Evolutionary conservation across 352 stramenopile species (phyloP).

Genomic region (Aphanomyces invadans): DNA sequence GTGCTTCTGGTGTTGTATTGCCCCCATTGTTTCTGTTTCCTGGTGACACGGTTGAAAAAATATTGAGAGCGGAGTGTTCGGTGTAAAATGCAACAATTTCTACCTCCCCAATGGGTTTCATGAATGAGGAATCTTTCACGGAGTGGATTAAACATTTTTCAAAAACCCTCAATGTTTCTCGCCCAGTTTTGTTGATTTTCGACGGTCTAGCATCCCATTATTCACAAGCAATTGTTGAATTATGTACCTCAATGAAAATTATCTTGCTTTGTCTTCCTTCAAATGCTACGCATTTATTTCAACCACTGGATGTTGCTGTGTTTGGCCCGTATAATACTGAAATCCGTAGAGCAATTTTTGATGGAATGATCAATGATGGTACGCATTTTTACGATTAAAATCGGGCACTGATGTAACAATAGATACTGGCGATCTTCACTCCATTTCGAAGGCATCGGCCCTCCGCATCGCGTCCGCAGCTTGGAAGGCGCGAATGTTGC

Average conservation of each 20-base stretch:
- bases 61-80: background rate
- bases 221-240: background rate
- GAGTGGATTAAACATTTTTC: constrained; percentile 15
- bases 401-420: background rate
- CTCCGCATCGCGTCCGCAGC: background rate
- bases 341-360: background rate
- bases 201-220: constrained; percentile 4
- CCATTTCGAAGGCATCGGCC: background rate
- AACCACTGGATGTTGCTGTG: constrained; percentile 1
- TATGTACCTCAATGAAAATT: background rate
- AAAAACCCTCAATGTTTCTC: background rate
- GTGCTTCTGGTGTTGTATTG: constrained; percentile 19
- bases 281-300: constrained; percentile 11
- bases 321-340: background rate
- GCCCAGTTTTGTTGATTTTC: background rate
- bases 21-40: constrained; percentile 25
- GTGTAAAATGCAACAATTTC: constrained; percentile 18
- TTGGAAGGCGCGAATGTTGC: background rate
- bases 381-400: background rate
- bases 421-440: background rate
- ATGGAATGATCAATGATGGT: background rate
- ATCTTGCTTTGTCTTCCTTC: constrained; percentile 1
- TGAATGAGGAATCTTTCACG: constrained; percentile 1
- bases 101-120: constrained; percentile 24
- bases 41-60: constrained; percentile 11